Evolutionary conservation across 2,329 filamentous ascomycete species (phyloP), one percentile per base, ranked within the genome.

Genomic region (Cryphonectria carpinicola): DNA sequence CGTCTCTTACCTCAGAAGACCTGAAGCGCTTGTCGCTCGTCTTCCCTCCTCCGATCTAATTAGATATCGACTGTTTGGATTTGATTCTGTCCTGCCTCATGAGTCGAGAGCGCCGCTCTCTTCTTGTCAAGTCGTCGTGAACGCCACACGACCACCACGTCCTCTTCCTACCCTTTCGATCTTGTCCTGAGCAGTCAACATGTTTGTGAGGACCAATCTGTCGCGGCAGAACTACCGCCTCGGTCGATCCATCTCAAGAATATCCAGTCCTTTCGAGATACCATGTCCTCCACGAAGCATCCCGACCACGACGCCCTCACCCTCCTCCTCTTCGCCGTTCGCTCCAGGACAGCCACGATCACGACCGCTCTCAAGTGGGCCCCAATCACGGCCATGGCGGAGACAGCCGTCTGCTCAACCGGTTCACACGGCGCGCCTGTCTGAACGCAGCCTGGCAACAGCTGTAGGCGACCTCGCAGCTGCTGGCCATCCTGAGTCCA

Each of bases 361-460:
- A 64, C n/a, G 41, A 46, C 7, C 39, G n/a, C 68, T 79, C 64
- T 74, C 74, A 6, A 76, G 75, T 1, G 70, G 64, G 1, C 73
- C 73, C 19, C 74, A 75, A 13, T 35, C 75, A 13, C 76, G 77
- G 25, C 76, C 77, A 63, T 76, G 76, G 75, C 77, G 71, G 66
- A 76, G 74, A 63, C 58, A 69, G 5, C 7, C 68, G 10, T 39
- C 63, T 19, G 6, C 28, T 13, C 25, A 61, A 17, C 25, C 56
- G 37, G 37, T 11, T 22, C 43, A 25, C 2, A 28, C 39, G 60
- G 73, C 75, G 68, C 75, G 76, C 46, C 67, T 69, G 11, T 66
- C 73, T 28, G 77, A 78, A 39, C 78, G 79, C 43, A 75, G 72
- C 22, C 71, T 81, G 22, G 80, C 81, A 32, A 84, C 83, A 25